phyloP scores from a whole-genome alignment of 176 grass and related monocot genomes.

The Oryza brachyantha region DNA sequence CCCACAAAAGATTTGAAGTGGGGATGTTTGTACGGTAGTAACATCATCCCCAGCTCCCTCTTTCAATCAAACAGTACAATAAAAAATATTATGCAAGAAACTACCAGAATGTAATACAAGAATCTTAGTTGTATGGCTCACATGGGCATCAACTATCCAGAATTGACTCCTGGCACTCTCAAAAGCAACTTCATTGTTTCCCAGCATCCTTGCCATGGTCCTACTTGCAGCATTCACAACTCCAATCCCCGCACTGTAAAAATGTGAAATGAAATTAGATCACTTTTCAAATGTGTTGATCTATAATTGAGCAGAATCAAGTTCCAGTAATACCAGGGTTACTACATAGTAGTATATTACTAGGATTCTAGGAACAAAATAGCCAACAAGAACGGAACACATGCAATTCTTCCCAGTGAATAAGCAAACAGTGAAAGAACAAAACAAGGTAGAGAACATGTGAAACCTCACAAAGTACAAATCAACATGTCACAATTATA shows the following conservation, averaged over 20 bases:
- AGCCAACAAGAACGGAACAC: neutral
- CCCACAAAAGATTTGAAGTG: neutral
- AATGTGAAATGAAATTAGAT: conserved; percentile 7
- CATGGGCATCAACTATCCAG: conserved; percentile 94
- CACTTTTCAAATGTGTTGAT: conserved; percentile 11
- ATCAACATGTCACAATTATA: neutral
- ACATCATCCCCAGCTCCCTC: neutral
- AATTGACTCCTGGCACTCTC: conserved; percentile 96
- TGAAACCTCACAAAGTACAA: neutral
- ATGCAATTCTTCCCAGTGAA: neutral
- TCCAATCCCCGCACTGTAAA: conserved; percentile 92
- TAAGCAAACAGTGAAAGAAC: neutral
- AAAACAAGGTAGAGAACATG: neutral
- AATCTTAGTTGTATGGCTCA: conserved; percentile 30
- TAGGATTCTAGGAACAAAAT: neutral
- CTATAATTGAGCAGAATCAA: neutral
- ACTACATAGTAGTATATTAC: neutral
- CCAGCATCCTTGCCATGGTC: conserved; percentile 95
- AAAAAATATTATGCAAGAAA: conserved; percentile 11
- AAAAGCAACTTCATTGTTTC: conserved; percentile 88
- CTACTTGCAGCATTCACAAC: conserved; percentile 94
- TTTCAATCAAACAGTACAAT: neutral
- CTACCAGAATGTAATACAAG: neutral
- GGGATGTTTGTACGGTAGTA: neutral
- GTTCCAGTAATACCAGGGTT: neutral